These are phyloP conservation scores for Mycena rebaudengoi DNA, from an alignment of 768 basidiomycete genomes.

Conservation along the genomic window DNA sequence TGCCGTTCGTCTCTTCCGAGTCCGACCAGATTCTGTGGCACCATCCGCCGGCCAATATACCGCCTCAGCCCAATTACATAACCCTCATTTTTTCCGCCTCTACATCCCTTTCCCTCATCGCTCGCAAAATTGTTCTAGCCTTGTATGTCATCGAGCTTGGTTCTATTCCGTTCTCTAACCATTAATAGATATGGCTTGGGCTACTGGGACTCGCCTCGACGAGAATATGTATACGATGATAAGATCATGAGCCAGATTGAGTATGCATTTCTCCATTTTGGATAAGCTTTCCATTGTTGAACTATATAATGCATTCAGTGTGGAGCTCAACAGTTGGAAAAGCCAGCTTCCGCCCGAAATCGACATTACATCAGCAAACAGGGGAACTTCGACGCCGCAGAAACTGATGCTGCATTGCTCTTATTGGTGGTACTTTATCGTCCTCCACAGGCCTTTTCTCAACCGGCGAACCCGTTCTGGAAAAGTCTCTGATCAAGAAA, in stretches of 20 bases:
- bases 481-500: background rate
- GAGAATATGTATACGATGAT: slow-evolving; percentile 4
- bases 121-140: slow-evolving; percentile 41
- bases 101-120: slow-evolving; percentile 42
- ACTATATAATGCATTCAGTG: slow-evolving; percentile 1
- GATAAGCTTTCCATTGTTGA: background rate
- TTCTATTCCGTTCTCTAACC: background rate
- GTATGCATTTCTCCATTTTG: slow-evolving; percentile 7
- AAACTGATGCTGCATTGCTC: slow-evolving; percentile 43
- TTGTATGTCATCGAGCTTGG: slow-evolving; percentile 36
- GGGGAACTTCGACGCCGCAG: slow-evolving; percentile 35
- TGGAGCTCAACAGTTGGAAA: slow-evolving; percentile 36
- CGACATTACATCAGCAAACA: slow-evolving; percentile 37
- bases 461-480: slow-evolving; percentile 11
- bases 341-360: slow-evolving; percentile 34
- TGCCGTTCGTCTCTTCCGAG: slow-evolving; percentile 44
- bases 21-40: slow-evolving; percentile 42
- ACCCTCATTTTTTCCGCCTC: slow-evolving; percentile 39
- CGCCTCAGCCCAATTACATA: slow-evolving; percentile 29
- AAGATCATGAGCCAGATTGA: slow-evolving; percentile 28
- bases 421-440: slow-evolving; percentile 47
- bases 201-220: background rate
- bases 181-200: slow-evolving; percentile 11
- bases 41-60: slow-evolving; percentile 39
- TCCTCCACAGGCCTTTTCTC: slow-evolving; percentile 46